Conservation (phyloP, 2,329 filamentous ascomycete genomes). For the Fusarium domesticum region DNA sequence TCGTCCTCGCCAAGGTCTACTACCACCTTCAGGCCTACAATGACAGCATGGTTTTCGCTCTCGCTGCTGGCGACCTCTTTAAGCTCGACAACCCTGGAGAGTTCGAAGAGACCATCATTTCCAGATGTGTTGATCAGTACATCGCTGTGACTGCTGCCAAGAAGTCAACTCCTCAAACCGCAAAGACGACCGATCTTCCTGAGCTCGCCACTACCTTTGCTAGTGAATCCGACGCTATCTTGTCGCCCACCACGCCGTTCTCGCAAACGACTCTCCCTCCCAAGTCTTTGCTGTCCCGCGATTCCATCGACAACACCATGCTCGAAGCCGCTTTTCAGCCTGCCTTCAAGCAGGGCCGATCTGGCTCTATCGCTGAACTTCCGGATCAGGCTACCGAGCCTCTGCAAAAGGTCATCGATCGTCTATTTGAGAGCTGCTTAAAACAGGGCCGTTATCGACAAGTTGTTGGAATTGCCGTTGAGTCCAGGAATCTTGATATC, state of each 20-base stretch:
- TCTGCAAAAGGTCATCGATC: constrained; percentile 78
- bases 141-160: constrained; percentile 67
- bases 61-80: constrained; percentile 92
- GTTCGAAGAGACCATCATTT: constrained; percentile 98
- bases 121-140: constrained; percentile 97
- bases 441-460: constrained; percentile 85
- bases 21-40: constrained; percentile 99
- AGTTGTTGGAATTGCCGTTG: constrained; percentile 93
- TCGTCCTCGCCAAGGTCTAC: constrained; percentile 96
- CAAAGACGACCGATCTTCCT: constrained; percentile 52
- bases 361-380: constrained; percentile 62
- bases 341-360: constrained; percentile 50
- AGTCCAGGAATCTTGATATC: constrained; percentile 87
- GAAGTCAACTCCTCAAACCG: constrained; percentile 44
- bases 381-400: constrained; percentile 70
- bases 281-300: constrained; percentile 89
- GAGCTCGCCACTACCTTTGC: constrained; percentile 79
- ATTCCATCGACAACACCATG: constrained; percentile 63
- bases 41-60: constrained; percentile 97
- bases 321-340: constrained; percentile 58
- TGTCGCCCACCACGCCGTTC: constrained; percentile 91
- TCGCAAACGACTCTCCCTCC: constrained; percentile 90
- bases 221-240: constrained; percentile 66
- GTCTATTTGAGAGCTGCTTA: constrained; percentile 88
- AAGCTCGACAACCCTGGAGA: constrained; percentile 87